Percentiles rank a stretch among this genome's conserved stretches.
These are phyloP conservation scores for Geoglossum cookeanum DNA, from an alignment of 2,329 filamentous ascomycete genomes.

Conservation along the genomic window DNA sequence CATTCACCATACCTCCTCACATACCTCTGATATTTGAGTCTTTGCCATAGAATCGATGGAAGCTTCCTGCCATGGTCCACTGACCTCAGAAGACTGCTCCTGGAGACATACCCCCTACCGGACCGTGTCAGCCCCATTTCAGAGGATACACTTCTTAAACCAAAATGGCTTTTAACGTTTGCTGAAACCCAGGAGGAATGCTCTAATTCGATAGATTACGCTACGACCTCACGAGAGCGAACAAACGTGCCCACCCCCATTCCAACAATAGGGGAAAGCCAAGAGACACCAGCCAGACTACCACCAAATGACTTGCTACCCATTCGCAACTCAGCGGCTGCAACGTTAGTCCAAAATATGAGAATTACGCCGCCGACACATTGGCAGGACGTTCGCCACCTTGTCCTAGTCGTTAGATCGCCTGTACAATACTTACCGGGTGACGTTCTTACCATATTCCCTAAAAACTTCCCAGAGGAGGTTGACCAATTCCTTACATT, in stretches of 20 bases:
- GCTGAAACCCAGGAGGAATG: constrained; percentile 8
- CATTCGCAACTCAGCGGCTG: constrained; percentile 36
- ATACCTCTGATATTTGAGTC: constrained; percentile 2
- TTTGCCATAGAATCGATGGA: constrained; percentile 48
- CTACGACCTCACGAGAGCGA: background rate
- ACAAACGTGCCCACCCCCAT: background rate
- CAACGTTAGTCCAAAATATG: constrained; percentile 43
- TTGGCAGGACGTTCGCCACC: constrained; percentile 83
- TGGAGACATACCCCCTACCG: constrained; percentile 50
- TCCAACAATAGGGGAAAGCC: background rate
- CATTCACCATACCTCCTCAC: background rate
- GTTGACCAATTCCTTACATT: constrained; percentile 59
- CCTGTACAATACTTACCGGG: constrained; percentile 43
- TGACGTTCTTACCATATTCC: constrained; percentile 63
- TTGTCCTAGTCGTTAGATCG: constrained; percentile 37
- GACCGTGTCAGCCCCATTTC: constrained; percentile 49
- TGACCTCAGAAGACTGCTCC: constrained; percentile 44
- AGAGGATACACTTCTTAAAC: constrained; percentile 52
- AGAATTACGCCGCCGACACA: constrained; percentile 58
- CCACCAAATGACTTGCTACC: constrained; percentile 32
- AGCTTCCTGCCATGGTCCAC: constrained; percentile 62
- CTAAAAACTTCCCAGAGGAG: constrained; percentile 69
- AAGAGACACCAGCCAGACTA: background rate
- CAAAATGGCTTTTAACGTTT: constrained; percentile 45
- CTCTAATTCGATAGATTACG: background rate